Percentiles rank a stretch among this genome's conserved stretches.
These are phyloP conservation scores for Pestalotiopsis sp. DNA, from an alignment of 2,329 filamentous ascomycete genomes.

Conservation along the genomic window DNA sequence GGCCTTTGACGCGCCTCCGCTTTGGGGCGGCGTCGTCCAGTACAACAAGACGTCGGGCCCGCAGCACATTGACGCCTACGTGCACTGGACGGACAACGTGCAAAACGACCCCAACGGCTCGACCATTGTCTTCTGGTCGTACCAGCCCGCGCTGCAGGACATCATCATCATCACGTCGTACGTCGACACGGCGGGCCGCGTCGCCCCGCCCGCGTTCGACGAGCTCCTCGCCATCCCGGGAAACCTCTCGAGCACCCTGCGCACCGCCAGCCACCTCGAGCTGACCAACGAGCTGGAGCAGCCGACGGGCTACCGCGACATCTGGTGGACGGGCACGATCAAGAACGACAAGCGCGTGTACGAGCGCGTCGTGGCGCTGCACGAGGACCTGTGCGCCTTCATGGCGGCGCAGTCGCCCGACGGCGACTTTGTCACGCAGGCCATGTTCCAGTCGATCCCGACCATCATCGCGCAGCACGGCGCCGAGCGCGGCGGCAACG, in stretches of 20 bases:
- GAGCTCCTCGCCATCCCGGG: conserved; percentile 18
- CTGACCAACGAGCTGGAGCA: conserved; percentile 17
- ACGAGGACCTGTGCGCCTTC: conserved; percentile 38
- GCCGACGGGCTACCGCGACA: conserved; percentile 14
- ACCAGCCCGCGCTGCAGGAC: conserved; percentile 15
- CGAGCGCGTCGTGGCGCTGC: conserved; percentile 39
- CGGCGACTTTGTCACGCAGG: conserved; percentile 35
- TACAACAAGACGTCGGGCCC: conserved; percentile 16
- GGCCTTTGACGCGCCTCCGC: conserved; percentile 18
- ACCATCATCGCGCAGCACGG: conserved; percentile 36
- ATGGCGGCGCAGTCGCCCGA: conserved; percentile 30
- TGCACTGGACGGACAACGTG: conserved; percentile 20
- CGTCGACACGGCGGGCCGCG: conserved; percentile 17
- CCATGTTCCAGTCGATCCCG: conserved; percentile 40
- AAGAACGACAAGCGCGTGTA: conserved; percentile 30
- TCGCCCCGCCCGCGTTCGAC: conserved; percentile 16
- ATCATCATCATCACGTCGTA: conserved; percentile 18
- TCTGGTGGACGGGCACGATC: conserved; percentile 20
- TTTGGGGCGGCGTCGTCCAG: conserved; percentile 22
- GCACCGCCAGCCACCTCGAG: conserved; percentile 16
- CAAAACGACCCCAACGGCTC: conserved; percentile 17
- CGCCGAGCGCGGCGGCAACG: conserved; percentile 39
- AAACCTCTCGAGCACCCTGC: conserved; percentile 16
- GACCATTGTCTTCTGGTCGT: conserved; percentile 21
- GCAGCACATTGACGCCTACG: conserved; percentile 20